Conservation (phyloP, 2,329 filamentous ascomycete species). For the Aspergillus sp. region DNA sequence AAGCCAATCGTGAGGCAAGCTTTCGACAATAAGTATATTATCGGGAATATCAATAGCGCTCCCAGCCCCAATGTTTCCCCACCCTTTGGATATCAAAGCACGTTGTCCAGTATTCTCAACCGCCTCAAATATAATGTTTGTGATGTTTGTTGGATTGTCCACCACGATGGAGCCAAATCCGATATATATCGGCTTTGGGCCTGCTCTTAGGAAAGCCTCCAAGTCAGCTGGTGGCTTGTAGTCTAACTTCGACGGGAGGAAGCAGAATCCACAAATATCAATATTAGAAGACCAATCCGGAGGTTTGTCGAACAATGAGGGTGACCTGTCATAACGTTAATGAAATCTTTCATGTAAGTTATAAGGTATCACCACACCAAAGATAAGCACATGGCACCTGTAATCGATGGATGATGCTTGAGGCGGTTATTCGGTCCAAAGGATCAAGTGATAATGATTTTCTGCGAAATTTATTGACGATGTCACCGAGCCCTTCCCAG, state of each 20-base stretch:
- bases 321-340: constrained; percentile 45
- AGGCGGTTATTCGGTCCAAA: constrained; percentile 71
- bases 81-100: constrained; percentile 75
- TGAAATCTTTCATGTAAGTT: constrained; percentile 1
- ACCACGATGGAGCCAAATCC: constrained; percentile 76
- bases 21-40: constrained; percentile 72
- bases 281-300: constrained; percentile 69
- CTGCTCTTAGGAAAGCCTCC: constrained; percentile 57
- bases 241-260: constrained; percentile 60
- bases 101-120: constrained; percentile 60
- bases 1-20: constrained; percentile 80
- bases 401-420: constrained; percentile 67
- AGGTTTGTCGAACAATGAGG: constrained; percentile 66
- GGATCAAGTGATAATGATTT: constrained; percentile 66
- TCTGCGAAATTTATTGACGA: constrained; percentile 48
- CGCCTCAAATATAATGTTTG: constrained; percentile 63
- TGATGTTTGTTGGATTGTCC: constrained; percentile 65
- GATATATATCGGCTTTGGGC: constrained; percentile 68
- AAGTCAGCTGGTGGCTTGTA: constrained; percentile 60
- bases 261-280: constrained; percentile 66
- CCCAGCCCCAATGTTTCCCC: constrained; percentile 72
- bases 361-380: constrained; percentile 46
- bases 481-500: constrained; percentile 80
- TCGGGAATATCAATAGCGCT: constrained; percentile 51
- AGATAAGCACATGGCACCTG: constrained; percentile 80